Evolutionary conservation across 2,329 filamentous ascomycete species (phyloP), one percentile per base, ranked within the genome.

Genomic region (Paecilomyces sp.): DNA sequence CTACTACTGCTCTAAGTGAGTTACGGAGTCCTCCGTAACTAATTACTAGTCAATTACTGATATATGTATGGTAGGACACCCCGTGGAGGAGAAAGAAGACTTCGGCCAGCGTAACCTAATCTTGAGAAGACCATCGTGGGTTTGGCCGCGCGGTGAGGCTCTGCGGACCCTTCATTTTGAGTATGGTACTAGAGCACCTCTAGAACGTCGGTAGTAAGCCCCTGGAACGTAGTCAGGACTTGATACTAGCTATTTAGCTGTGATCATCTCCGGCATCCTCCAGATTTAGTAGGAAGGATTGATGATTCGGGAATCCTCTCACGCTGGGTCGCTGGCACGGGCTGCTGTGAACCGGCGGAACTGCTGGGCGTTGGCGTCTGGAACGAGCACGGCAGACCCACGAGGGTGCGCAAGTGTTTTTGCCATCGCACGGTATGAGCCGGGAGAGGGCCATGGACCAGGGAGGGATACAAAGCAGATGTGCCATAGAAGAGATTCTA

Each of bases 391-490:
- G 55, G 24, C 13, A 47, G 56, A 36, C 56, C 56, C 56, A 57
- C 56, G 56, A 57, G 56, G 56, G 50, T 57, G 34, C 56, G 56
- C 56, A 57, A 57, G 55, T 57, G 56, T 34, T 52, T 57, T 57
- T 57, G 56, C 56, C 56, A 57, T 57, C 56, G 56, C 55, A 24
- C 54, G 54, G 54, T 56, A 30, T 34, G 34, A 31, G 9, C 54
- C 22, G 54, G 22, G 34, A 30, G 5, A 31, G 25, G 12, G 12
- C 24, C 30, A 15, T n/a, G 3, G 6, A 12, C 6, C 6, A 28
- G 24, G 18, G 18, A 15, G 52, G n/a, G 15, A 12, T 11, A 54
- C 11, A 4, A 22, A 31, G 22, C 24, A 18, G 41, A 47, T 47
- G 41, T n/a, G 22, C 22, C 15, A 41, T 7, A 9, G 41, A n/a